A percentile compares a stretch with the other conserved stretches of the same genome.
Conservation (phyloP, 176 grass and related monocot species). For the Eragrostis curvula region DNA sequence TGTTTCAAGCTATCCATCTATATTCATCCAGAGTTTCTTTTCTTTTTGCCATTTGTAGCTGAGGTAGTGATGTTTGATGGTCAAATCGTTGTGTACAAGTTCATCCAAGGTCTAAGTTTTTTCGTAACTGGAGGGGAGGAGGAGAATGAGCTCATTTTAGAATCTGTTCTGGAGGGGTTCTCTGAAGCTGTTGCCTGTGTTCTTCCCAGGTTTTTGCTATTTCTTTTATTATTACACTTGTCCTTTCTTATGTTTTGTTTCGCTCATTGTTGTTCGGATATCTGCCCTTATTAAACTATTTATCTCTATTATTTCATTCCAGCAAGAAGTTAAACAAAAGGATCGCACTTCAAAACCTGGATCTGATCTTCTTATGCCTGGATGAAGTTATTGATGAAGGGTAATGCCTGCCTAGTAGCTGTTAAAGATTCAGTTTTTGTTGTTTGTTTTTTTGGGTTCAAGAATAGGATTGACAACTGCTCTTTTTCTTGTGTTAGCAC, state of each 20-base stretch:
- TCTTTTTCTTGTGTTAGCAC: background rate
- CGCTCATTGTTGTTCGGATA: background rate
- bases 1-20: background rate
- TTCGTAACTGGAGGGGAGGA: slow-evolving; percentile 83
- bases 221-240: background rate
- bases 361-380: slow-evolving; percentile 78
- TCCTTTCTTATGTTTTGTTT: background rate
- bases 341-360: slow-evolving; percentile 72
- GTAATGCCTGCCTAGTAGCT: slow-evolving; percentile 40
- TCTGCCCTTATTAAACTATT: background rate
- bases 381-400: slow-evolving; percentile 82
- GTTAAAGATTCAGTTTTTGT: background rate
- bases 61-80: slow-evolving; percentile 73
- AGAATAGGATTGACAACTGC: background rate
- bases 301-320: too few relatives aligned
- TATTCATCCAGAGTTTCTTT: background rate
- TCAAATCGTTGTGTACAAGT: slow-evolving; percentile 75
- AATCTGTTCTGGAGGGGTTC: slow-evolving; percentile 75
- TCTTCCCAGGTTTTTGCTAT: slow-evolving; percentile 53
- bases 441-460: background rate
- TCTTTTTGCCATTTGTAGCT: slow-evolving; percentile 42
- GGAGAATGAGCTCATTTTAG: slow-evolving; percentile 84
- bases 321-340: slow-evolving; percentile 72
- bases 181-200: slow-evolving; percentile 50
- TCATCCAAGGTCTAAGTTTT: slow-evolving; percentile 74